Evolutionary conservation across 495 filamentous ascomycete species (phyloP).

Genomic region (Letharia columbiana): DNA sequence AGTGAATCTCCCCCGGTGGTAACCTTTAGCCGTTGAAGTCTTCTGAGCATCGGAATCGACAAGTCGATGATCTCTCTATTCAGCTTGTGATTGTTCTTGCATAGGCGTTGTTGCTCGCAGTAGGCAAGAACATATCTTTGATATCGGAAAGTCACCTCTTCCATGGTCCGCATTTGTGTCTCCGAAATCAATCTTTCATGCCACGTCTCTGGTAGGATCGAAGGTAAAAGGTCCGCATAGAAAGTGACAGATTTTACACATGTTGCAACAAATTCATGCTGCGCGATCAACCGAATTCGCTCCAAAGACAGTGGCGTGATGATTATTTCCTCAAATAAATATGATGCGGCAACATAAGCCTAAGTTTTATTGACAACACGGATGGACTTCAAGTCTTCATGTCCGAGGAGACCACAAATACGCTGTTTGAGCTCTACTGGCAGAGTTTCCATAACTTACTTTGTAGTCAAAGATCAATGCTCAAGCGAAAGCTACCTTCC

Average conservation of each 20-base stretch:
- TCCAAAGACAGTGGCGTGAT: neutral
- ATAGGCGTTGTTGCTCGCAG: neutral
- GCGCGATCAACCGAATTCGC: neutral
- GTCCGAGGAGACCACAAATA: neutral
- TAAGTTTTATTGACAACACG: constrained; percentile 6
- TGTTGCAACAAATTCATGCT: neutral
- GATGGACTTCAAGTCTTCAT: neutral
- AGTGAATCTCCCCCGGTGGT: too few relatives aligned
- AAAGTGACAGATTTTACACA: neutral
- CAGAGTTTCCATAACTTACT: neutral
- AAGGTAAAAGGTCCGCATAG: neutral
- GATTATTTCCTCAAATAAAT: neutral
- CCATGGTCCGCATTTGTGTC: neutral
- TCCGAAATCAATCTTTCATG: neutral
- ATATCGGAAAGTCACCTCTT: neutral
- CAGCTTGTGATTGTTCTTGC: neutral
- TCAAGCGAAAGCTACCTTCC: neutral
- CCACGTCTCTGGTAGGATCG: neutral
- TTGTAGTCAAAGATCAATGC: neutral
- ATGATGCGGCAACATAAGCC: neutral
- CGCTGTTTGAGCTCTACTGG: neutral
- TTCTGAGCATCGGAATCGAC: neutral
- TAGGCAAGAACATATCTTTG: neutral
- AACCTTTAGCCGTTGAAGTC: neutral
- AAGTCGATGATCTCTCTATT: neutral